phyloP scores from a whole-genome alignment of 2,329 filamentous ascomycete genomes.

The Parafenestella ontariensis region DNA sequence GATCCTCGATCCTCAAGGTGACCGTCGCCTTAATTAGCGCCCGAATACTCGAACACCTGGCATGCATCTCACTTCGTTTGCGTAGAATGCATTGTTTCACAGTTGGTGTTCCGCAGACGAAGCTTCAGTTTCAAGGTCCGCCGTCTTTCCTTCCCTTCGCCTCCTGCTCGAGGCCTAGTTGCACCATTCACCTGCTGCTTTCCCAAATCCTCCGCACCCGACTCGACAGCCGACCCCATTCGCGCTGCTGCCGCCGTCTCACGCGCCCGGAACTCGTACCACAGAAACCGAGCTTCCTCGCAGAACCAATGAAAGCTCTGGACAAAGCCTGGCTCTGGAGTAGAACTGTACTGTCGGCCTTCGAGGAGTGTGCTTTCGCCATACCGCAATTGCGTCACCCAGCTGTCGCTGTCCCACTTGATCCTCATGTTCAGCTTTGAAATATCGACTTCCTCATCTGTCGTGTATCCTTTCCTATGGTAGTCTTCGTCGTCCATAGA shows the following conservation, averaged over 20 bases:
- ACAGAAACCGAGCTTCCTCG: conserved; percentile 14
- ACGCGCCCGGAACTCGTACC: conserved; percentile 12
- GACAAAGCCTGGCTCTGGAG: not conserved
- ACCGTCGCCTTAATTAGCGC: no score
- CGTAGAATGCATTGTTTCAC: not conserved
- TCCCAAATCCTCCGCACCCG: not conserved
- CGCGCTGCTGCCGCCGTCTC: conserved; percentile 2
- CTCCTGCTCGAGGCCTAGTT: not conserved
- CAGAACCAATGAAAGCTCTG: conserved; percentile 18
- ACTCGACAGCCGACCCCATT: not conserved
- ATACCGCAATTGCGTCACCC: conserved; percentile 10
- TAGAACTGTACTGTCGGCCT: conserved; percentile 2
- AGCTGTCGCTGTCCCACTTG: conserved; percentile 7
- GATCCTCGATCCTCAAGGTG: no score
- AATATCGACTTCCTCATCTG: not conserved
- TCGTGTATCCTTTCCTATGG: not conserved
- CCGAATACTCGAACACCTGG: no score
- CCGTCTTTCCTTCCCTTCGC: not conserved
- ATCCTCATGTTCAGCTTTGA: conserved; percentile 6
- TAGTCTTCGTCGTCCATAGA: not conserved
- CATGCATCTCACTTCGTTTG: not conserved
- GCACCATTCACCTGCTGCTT: not conserved
- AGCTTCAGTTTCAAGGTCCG: conserved; percentile 13
- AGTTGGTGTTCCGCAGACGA: not conserved
- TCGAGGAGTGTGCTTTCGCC: conserved; percentile 9